Conservation (phyloP, 208 protist genomes). For the Trypanosoma platydactyli region DNA sequence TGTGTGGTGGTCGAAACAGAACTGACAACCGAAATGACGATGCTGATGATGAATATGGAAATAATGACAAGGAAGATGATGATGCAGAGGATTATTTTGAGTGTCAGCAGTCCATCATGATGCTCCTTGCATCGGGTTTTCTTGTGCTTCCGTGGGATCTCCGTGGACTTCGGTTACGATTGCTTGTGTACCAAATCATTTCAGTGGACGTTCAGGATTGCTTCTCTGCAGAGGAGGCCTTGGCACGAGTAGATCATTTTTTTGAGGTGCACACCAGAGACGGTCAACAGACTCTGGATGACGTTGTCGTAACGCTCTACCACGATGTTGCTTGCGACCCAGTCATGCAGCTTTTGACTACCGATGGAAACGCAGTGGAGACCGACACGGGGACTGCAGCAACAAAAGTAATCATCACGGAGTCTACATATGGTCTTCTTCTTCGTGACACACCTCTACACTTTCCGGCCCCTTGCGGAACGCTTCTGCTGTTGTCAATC, state of each 20-base stretch:
- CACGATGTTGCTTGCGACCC: constrained; percentile 4
- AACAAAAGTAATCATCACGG: constrained; percentile 3
- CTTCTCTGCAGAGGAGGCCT: constrained; percentile 24
- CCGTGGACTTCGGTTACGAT: constrained; percentile 15
- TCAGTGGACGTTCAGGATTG: background rate
- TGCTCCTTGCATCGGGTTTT: constrained; percentile 23
- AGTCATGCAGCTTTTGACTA: constrained; percentile 9
- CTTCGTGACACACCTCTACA: constrained; percentile 33
- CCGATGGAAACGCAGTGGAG: constrained; percentile 12
- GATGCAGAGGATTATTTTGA: constrained; percentile 19
- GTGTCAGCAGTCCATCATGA: constrained; percentile 18
- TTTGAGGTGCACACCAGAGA: background rate
- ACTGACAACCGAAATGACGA: background rate
- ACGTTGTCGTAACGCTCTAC: background rate
- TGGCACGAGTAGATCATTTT: constrained; percentile 11
- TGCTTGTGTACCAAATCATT: constrained; percentile 16
- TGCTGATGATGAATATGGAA: background rate
- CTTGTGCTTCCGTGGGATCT: constrained; percentile 26
- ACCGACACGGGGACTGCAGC: constrained; percentile 8
- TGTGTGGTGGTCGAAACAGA: constrained; percentile 12
- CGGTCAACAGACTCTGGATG: constrained; percentile 11
- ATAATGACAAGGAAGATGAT: constrained; percentile 12
- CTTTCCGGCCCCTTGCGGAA: constrained; percentile 50
- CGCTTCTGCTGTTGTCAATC: constrained; percentile 56
- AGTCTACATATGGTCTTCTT: constrained; percentile 23